These are phyloP conservation scores for Boechera stricta DNA, from an alignment of 345 rosid genomes.

Conservation along the genomic window DNA sequence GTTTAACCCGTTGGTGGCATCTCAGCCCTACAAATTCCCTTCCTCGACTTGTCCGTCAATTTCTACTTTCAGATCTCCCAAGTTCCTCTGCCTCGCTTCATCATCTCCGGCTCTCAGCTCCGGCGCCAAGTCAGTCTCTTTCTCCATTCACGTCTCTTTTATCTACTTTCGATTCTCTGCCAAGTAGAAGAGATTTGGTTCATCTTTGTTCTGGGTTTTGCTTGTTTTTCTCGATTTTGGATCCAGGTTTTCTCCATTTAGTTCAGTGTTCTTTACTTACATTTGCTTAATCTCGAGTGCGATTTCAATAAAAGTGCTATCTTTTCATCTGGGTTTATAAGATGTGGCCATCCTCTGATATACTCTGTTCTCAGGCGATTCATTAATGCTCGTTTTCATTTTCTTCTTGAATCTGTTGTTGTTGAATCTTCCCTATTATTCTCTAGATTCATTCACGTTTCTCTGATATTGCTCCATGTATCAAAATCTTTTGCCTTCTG, in stretches of 20 bases:
- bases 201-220: slow-evolving; percentile 24
- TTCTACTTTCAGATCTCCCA: slow-evolving; percentile 77
- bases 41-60: slow-evolving; percentile 65
- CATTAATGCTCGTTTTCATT: slow-evolving; percentile 16
- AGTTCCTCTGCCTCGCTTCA: slow-evolving; percentile 52
- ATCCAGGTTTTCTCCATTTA: slow-evolving; percentile 39
- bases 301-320: neutral
- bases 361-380: slow-evolving; percentile 16
- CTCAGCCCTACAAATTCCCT: slow-evolving; percentile 59
- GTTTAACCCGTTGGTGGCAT: slow-evolving; percentile 58
- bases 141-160: slow-evolving; percentile 18
- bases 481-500: neutral
- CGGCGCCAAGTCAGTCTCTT: slow-evolving; percentile 57
- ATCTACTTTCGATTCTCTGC: slow-evolving; percentile 28
- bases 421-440: neutral
- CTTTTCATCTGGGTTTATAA: slow-evolving; percentile 23
- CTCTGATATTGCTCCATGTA: slow-evolving; percentile 17
- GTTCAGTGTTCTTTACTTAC: neutral
- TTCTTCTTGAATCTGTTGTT: slow-evolving; percentile 1
- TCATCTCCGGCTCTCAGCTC: slow-evolving; percentile 78
- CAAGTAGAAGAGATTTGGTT: slow-evolving; percentile 33
- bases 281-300: slow-evolving; percentile 26
- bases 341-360: slow-evolving; percentile 27
- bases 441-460: slow-evolving; percentile 18
- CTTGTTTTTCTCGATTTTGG: slow-evolving; percentile 30